A percentile compares a stretch with the other conserved stretches of the same genome.
Conservation (phyloP, 2,329 filamentous ascomycete species). For the Coleophoma eucalyptorum region DNA sequence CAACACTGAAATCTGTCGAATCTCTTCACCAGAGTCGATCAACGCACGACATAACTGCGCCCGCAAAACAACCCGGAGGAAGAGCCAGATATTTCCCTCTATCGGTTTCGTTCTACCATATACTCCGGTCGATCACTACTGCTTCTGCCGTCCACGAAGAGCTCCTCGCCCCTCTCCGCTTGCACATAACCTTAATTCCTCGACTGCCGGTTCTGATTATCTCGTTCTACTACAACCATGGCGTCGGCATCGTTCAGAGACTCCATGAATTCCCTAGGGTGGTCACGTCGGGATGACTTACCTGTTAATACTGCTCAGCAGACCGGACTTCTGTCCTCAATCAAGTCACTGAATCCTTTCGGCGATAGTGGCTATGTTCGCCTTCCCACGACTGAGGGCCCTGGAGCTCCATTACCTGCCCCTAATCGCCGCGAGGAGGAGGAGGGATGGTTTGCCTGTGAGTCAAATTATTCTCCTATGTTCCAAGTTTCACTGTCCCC, state of each 20-base stretch:
- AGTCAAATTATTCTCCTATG: constrained; percentile 43
- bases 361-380: constrained; percentile 81
- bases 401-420: constrained; percentile 83
- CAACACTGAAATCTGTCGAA: constrained; percentile 11
- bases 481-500: constrained; percentile 21
- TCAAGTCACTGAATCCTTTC: constrained; percentile 88
- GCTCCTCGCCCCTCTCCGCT: constrained; percentile 6
- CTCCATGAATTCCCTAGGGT: constrained; percentile 91
- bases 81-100: constrained; percentile 3
- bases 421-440: constrained; percentile 86
- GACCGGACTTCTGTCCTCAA: constrained; percentile 72
- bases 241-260: constrained; percentile 87
- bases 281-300: constrained; percentile 79
- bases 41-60: constrained; percentile 23
- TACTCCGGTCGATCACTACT: constrained; percentile 9
- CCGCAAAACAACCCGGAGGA: constrained; percentile 1
- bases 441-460: constrained; percentile 92
- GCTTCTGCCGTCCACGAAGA: background rate
- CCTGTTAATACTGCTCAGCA: constrained; percentile 70
- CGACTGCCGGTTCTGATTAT: constrained; percentile 15
- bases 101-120: constrained; percentile 3
- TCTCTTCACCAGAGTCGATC: constrained; percentile 22
- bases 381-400: constrained; percentile 78
- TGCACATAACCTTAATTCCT: constrained; percentile 10
- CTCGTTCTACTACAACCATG: constrained; percentile 47